Conservation (phyloP, 768 basidiomycete genomes). For the Collybia sordida region DNA sequence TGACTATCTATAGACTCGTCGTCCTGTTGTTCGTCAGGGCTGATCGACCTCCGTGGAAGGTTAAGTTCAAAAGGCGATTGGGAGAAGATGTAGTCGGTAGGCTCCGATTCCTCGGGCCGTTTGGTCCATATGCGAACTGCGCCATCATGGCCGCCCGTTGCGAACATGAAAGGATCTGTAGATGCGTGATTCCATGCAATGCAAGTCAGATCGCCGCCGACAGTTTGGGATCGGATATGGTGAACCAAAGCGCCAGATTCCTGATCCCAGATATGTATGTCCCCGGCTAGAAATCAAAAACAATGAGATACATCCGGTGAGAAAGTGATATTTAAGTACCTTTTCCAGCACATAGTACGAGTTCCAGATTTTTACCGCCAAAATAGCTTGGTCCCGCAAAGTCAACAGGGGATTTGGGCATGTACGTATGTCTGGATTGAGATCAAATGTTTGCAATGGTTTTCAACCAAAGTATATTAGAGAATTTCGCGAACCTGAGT, state of each 20-base stretch:
- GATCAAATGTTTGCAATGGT: background rate
- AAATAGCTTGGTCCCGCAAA: conserved; percentile 84
- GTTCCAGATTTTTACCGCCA: conserved; percentile 75
- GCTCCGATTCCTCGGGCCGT: conserved; percentile 20
- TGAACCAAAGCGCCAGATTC: conserved; percentile 75
- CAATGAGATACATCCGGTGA: background rate
- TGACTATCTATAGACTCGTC: background rate
- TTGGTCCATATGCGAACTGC: conserved; percentile 73
- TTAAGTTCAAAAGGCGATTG: conserved; percentile 17
- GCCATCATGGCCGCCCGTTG: conserved; percentile 78
- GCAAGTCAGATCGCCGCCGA: conserved; percentile 73
- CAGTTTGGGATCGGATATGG: conserved; percentile 60
- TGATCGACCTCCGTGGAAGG: conserved; percentile 12
- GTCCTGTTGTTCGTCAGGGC: conserved; percentile 8
- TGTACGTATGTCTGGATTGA: conserved; percentile 62
- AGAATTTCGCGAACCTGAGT: conserved; percentile 29
- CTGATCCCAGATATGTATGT: conserved; percentile 85
- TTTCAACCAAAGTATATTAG: conserved; percentile 7
- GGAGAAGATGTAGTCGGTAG: background rate
- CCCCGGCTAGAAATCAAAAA: conserved; percentile 51
- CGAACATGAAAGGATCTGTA: conserved; percentile 69
- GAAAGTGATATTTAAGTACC: conserved; percentile 30
- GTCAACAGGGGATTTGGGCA: conserved; percentile 65
- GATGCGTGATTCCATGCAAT: conserved; percentile 77
- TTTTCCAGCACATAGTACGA: conserved; percentile 79